Percentiles rank a stretch among this genome's conserved stretches.
These are phyloP conservation scores for Naumovozyma dairenensis DNA, from an alignment of 805 yeast species.

Conservation along the genomic window DNA sequence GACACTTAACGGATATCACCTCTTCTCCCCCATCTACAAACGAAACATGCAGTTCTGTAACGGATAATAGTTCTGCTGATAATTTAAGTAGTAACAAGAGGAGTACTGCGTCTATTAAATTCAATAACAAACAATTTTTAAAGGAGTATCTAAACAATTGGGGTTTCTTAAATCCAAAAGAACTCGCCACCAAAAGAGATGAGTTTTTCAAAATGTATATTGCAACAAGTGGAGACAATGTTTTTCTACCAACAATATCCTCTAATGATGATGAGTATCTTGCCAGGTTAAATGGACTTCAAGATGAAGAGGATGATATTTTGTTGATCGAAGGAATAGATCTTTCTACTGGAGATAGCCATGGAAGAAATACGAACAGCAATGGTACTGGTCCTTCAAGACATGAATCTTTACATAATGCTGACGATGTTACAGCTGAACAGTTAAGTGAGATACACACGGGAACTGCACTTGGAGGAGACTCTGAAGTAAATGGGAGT, in stretches of 20 bases:
- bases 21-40: not conserved
- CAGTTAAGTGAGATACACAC: not conserved
- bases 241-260: conserved; percentile 29
- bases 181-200: conserved; percentile 9
- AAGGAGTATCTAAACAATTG: conserved; percentile 19
- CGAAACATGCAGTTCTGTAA: not conserved
- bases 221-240: conserved; percentile 29
- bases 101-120: not conserved
- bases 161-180: conserved; percentile 21
- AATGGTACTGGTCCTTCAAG: not conserved
- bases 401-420: not conserved
- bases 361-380: not conserved
- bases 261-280: conserved; percentile 28
- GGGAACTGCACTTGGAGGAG: too few relatives aligned
- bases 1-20: not conserved
- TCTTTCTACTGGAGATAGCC: not conserved
- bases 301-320: conserved; percentile 5
- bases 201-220: conserved; percentile 17
- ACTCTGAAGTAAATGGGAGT: too few relatives aligned
- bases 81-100: not conserved
- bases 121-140: conserved; percentile 10
- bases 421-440: not conserved
- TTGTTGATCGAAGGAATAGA: conserved; percentile 1
- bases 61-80: not conserved
- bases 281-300: conserved; percentile 19